phyloP scores from a whole-genome alignment of 306 rosid genomes.

The Quercus suber region DNA sequence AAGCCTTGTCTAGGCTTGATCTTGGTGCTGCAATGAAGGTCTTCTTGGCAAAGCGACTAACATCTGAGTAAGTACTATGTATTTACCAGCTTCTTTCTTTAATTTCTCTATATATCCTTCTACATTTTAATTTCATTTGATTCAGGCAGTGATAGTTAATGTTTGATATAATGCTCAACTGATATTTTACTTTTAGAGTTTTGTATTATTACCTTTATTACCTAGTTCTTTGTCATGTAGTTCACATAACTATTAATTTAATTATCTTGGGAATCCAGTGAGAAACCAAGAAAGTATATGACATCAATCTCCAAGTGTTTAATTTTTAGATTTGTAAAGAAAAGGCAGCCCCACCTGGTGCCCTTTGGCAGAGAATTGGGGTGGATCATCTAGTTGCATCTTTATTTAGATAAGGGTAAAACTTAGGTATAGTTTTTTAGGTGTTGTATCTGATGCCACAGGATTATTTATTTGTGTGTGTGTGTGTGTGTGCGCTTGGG shows the following conservation, averaged over 20 bases:
- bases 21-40: constrained; percentile 90
- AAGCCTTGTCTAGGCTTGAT: constrained; percentile 93
- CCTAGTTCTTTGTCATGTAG: background rate
- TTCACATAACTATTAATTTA: background rate
- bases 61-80: constrained; percentile 62
- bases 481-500: background rate
- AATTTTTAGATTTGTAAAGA: background rate
- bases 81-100: too few species aligned
- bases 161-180: background rate
- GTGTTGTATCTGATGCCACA: constrained; percentile 16
- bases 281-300: background rate
- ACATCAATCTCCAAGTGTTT: background rate
- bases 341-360: background rate
- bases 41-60: constrained; percentile 77
- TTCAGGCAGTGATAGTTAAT: background rate
- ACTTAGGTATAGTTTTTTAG: too few species aligned
- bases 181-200: background rate
- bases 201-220: background rate
- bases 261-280: background rate
- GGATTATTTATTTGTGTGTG: constrained; percentile 6
- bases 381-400: background rate
- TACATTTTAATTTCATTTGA: background rate
- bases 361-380: background rate
- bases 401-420: background rate
- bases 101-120: background rate